Base-by-base conservation (phyloP, 2,329 filamentous ascomycete species). In the Phaeosphaeriaceae sp. region DNA sequence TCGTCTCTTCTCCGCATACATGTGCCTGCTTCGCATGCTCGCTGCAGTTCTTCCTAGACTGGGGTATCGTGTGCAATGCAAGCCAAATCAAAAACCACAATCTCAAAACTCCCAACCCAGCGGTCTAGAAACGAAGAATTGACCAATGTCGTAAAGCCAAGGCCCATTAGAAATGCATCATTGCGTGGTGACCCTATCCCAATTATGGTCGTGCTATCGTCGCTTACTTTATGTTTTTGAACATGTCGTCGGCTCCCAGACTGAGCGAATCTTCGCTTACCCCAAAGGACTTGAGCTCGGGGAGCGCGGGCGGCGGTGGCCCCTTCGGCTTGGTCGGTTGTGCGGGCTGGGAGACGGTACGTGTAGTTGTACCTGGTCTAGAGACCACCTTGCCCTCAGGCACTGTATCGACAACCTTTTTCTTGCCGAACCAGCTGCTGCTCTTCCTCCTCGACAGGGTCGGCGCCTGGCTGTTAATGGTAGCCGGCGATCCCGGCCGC, bases 351-450 rank as follows among this genome's bases (percentile, higher is more conserved):
- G 68, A 60, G 25, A 65, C 64, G 24, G 68, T 58, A 44, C 62
- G 58, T 6, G 63, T 66, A 48, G 70, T 74, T 7, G 68, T 53
- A 42, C 66, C 58, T 19, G 63, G 57, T 9, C 65, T 56, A 31
- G 56, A 36, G 47, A 58, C 71, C 61, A 73, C 73, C 42, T 65
- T 68, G 9, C 68, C 73, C 52, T 79, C 77, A 31, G 71, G 69
- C 36, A 77, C 66, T 17, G 69, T 61, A 6, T 72, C 75, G 47
- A 68, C 63, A 53, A 52, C 66, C 69, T 76, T 77, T 60, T 76
- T 72, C 67, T 70, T 77, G 61, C 74, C 71, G 55, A 79, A 79
- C 77, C 77, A 79, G 61, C 75, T 73, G 42, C 69, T 68, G 57
- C 77, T 78, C 70, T 78, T 78, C 61, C 75, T 74, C 62, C 73